Evolutionary conservation across 108 stramenopile genomes (phyloP), one percentile per base, ranked within the genome.

Genomic region (Skeletonema tropicum): DNA sequence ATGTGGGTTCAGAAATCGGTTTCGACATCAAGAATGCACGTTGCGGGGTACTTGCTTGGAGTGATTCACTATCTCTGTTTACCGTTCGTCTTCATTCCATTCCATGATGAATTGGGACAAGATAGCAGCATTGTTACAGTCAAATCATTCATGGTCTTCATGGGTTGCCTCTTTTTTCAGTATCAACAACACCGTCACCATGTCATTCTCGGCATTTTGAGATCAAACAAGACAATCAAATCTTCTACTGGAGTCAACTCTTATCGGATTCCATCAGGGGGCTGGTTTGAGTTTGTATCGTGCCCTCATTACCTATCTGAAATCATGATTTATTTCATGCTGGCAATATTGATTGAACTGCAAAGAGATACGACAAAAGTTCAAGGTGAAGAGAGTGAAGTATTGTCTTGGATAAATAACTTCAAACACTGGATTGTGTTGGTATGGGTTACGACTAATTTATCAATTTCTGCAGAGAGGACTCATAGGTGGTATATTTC

Each of bases 281-380:
- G 88, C 58, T 89, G 89, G 88, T 92, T 92, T 64, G 64, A 75
- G 30, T 82, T 70, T 41, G 63, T 86, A 15, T 75, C 77, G 10
- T 92, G 88, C 61, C 92, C 92, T 57, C 92, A 92, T 73, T 92
- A 92, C 57, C 69, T 89, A 5, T 87, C 89, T 46, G 92, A 92
- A 65, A 88, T 92, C 38, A 59, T 90, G 64, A 77, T 92, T 21
- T 92, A 92, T 71, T 19, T 74, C 13, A 64, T 79, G 5, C 88
- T 90, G 69, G 80, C 77, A 57, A 19, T 90, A 3, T 30, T 89
- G 30, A 23, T 84, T 31, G 26, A n/a, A 32, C 3, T 52, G 17
- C 68, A 42, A 46, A 29, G 33, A 19, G 57, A 31, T 15, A 13
- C 17, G 9, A 12, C 29, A 19, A 76, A 23, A 15, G 38, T 25